phyloP scores from a whole-genome alignment of 2,329 filamentous ascomycete genomes.

The Xylariaceae sp. region DNA sequence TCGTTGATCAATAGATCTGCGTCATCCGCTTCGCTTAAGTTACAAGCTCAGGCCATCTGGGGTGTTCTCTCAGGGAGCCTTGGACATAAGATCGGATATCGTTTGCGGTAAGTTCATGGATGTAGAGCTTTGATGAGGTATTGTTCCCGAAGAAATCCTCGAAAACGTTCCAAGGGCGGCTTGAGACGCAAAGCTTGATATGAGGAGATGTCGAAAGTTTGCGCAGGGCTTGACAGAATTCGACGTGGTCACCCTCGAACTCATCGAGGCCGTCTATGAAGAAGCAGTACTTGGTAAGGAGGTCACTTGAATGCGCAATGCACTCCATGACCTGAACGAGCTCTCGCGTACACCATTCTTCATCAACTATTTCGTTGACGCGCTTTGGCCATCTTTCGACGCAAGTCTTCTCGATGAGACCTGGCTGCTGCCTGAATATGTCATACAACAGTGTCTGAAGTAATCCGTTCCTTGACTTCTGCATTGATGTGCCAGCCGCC shows the following conservation, averaged over 20 bases:
- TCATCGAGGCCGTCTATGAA: constrained; percentile 11
- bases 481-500: constrained; percentile 25
- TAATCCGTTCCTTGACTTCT: constrained; percentile 30
- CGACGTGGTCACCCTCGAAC: constrained; percentile 7
- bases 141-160: constrained; percentile 2
- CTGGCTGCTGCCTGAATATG: constrained; percentile 12
- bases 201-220: constrained; percentile 4
- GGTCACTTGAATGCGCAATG: background rate
- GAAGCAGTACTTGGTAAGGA: background rate
- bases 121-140: constrained; percentile 1
- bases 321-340: background rate
- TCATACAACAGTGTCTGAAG: constrained; percentile 18
- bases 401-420: constrained; percentile 6
- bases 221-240: constrained; percentile 4
- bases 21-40: background rate
- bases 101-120: constrained; percentile 4
- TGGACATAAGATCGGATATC: constrained; percentile 4
- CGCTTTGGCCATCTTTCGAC: constrained; percentile 2
- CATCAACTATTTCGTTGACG: background rate
- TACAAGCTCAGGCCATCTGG: constrained; percentile 2
- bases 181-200: constrained; percentile 12
- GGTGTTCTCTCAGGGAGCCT: constrained; percentile 1
- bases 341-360: background rate
- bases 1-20: background rate
- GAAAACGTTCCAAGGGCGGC: constrained; percentile 11